A percentile compares a stretch with the other conserved stretches of the same genome.
Conservation (phyloP, 2,329 filamentous ascomycete genomes). For the Talaromyces sp. region DNA sequence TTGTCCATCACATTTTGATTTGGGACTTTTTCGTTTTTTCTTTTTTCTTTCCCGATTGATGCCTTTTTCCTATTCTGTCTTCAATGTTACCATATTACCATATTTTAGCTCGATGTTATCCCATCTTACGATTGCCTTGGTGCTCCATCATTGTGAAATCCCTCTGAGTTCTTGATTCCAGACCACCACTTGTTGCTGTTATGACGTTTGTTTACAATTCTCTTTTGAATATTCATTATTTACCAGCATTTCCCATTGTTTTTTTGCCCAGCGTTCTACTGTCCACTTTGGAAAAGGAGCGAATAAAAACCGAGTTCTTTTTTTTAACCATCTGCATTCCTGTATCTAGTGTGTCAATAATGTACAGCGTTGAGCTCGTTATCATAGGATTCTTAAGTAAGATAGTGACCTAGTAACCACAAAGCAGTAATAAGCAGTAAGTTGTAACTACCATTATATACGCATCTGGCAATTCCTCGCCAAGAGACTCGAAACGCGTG, state of each 20-base stretch:
- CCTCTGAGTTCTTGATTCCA: neutral
- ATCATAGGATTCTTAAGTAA: neutral
- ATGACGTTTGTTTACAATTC: neutral
- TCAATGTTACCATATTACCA: neutral
- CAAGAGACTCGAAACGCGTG: neutral
- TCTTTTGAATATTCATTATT: neutral
- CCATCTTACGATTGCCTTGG: neutral
- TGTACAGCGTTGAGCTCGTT: neutral
- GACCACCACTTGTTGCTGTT: neutral
- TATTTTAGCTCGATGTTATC: neutral
- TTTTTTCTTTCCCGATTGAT: neutral
- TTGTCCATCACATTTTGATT: neutral
- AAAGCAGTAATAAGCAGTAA: too few relatives aligned
- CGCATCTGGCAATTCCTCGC: neutral
- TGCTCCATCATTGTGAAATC: neutral
- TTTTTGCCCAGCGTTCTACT: neutral
- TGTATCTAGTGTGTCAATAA: neutral
- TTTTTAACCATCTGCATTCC: neutral
- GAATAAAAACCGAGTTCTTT: neutral
- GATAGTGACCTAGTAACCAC: too few relatives aligned
- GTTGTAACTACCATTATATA: too few relatives aligned
- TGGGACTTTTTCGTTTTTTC: slow-evolving; percentile 3
- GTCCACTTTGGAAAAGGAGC: neutral
- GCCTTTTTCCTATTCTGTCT: neutral
- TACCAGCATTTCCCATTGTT: neutral